Base-by-base conservation (phyloP, 2,329 filamentous ascomycete genomes). In the Talaromyces sp. region DNA sequence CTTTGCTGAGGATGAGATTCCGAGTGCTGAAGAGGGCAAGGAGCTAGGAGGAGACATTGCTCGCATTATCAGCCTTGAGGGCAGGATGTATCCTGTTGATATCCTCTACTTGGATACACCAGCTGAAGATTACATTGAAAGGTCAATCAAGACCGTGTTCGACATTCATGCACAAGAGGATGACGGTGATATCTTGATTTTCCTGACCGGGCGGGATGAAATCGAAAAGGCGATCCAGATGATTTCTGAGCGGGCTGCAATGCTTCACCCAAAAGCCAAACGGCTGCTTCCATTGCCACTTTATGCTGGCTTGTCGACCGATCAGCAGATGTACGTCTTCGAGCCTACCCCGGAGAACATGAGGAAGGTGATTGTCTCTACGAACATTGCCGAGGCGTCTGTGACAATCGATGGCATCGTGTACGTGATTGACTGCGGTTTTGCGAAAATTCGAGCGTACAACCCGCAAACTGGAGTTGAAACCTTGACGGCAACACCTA, bases 341-440 rank as follows among this genome's bases (percentile, higher is more conserved):
- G 91, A 96, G 67, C 86, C 89, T 58, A 80, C 92, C 1, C 86
- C 90, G 0, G 87, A 90, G 62, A 88, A 92, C 61, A 92, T 88
- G 1, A 85, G 94, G 48, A 97, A 97, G 71, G 89, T 97, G 43
- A 90, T 99, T 38, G 88, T 97, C 65, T 89, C 91, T 3, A 97
- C 94, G 61, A 97, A 97, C 71, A 97, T 97, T 65, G 92, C 94
- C 12, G 94, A 99, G 78, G 93, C 94, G 4, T 96, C 91, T 1
- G 89, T 99, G 50, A 97, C 94, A 17, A 95, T 97, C 59, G 88
- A 94, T 57, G 92, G 91, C 2, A 92, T 97, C 62, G 87, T 92
- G 58, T 96, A 91, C 69, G 93, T 99, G 6, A 79, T 97, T 55
- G 94, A 99, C 73, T 88, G 85, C 57, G 94, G 94, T 1, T 97